Conservation (phyloP, 306 rosid species). For the Trifolium fragiferum region DNA sequence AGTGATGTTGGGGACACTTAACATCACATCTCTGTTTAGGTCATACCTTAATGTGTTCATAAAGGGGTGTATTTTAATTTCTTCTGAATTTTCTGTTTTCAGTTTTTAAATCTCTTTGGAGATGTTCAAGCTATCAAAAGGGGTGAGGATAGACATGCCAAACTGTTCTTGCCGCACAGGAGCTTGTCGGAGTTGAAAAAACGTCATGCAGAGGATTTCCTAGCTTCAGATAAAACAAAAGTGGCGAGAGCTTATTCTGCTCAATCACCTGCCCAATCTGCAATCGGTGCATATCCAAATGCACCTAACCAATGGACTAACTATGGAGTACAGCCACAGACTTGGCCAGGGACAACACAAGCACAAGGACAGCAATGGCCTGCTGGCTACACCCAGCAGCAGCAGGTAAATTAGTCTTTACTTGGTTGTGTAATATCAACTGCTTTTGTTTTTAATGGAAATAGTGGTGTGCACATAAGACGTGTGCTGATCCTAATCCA, state of each 20-base stretch:
- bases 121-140: constrained; percentile 86
- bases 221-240: constrained; percentile 87
- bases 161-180: constrained; percentile 80
- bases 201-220: constrained; percentile 92
- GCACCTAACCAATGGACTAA: constrained; percentile 85
- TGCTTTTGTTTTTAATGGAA: background rate
- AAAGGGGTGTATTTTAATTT: constrained; percentile 19
- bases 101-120: constrained; percentile 95
- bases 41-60: background rate
- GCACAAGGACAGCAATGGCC: constrained; percentile 97
- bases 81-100: constrained; percentile 42
- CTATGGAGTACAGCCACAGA: constrained; percentile 87
- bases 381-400: constrained; percentile 85
- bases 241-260: constrained; percentile 70
- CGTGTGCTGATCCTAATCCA: background rate
- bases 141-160: constrained; percentile 94
- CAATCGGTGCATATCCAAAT: constrained; percentile 81
- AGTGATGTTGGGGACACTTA: background rate
- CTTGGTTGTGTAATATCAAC: background rate
- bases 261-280: constrained; percentile 83
- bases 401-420: constrained; percentile 63
- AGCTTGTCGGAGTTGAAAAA: constrained; percentile 88
- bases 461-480: constrained; percentile 6
- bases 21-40: background rate
- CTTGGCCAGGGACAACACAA: constrained; percentile 92